Evolutionary conservation across 2,329 filamentous ascomycete genomes (phyloP).

Genomic region (Monilinia fructigena): DNA sequence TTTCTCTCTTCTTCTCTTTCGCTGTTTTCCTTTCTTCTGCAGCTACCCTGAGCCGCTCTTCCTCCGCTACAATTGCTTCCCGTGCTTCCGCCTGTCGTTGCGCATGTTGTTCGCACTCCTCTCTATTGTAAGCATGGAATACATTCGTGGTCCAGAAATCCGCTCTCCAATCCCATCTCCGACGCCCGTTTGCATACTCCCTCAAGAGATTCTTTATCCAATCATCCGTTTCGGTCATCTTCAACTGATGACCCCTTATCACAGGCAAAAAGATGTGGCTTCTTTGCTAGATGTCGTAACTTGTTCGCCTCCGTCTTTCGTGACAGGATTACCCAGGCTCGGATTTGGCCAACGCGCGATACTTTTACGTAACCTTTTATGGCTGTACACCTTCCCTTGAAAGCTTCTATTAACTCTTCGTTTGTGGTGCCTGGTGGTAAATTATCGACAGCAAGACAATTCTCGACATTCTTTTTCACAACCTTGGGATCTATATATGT

Average conservation of each 20-base stretch:
- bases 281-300: not conserved
- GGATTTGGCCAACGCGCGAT: rapidly evolving
- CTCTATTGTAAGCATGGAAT: constrained; percentile 2
- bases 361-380: constrained; percentile 5
- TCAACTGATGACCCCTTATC: not conserved
- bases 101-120: constrained; percentile 2
- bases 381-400: constrained; percentile 7
- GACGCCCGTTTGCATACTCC: not conserved
- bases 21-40: not conserved
- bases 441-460: not conserved
- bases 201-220: not conserved
- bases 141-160: constrained; percentile 23
- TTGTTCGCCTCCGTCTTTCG: constrained; percentile 5
- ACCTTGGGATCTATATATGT: not conserved
- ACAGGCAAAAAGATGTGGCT: not conserved
- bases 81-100: not conserved
- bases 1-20: not conserved
- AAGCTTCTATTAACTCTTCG: constrained; percentile 11
- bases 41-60: not conserved
- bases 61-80: not conserved
- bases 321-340: not conserved
- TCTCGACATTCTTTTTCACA: constrained; percentile 12
- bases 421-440: not conserved
- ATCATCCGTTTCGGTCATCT: not conserved
- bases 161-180: constrained; percentile 9